phyloP scores from a whole-genome alignment of 495 filamentous ascomycete genomes.

The Usnea hakonensis region DNA sequence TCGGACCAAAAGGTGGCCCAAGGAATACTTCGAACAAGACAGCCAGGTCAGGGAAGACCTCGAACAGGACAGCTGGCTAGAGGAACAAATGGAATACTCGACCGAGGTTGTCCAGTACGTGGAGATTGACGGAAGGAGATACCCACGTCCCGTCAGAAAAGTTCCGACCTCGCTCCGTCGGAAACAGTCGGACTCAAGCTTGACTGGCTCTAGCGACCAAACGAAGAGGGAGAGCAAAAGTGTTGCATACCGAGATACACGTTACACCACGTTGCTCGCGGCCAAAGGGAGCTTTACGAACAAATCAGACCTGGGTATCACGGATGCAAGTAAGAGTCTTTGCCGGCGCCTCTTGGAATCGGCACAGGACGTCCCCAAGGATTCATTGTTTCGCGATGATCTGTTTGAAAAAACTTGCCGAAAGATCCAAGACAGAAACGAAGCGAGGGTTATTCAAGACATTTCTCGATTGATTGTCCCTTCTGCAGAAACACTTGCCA shows the following conservation, averaged over 20 bases:
- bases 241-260: slow-evolving; percentile 30
- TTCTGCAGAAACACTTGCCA: slow-evolving; percentile 30
- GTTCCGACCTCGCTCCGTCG: not conserved
- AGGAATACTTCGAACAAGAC: too few relatives aligned
- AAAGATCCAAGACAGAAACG: slow-evolving; percentile 30
- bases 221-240: slow-evolving; percentile 26
- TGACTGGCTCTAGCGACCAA: slow-evolving; percentile 1
- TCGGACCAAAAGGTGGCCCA: too few relatives aligned
- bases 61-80: too few relatives aligned
- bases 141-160: too few relatives aligned
- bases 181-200: not conserved
- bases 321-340: slow-evolving; percentile 23
- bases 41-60: too few relatives aligned
- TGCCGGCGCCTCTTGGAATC: slow-evolving; percentile 27
- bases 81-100: too few relatives aligned
- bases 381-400: slow-evolving; percentile 34
- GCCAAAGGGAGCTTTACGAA: slow-evolving; percentile 37
- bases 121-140: too few relatives aligned
- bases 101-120: too few relatives aligned
- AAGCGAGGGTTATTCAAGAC: slow-evolving; percentile 35
- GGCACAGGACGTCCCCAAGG: slow-evolving; percentile 27
- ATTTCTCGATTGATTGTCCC: slow-evolving; percentile 34
- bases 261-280: slow-evolving; percentile 30
- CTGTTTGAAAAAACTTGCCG: slow-evolving; percentile 28
- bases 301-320: slow-evolving; percentile 28